phyloP scores from a whole-genome alignment of 345 rosid species.

The Brassica cretica region DNA sequence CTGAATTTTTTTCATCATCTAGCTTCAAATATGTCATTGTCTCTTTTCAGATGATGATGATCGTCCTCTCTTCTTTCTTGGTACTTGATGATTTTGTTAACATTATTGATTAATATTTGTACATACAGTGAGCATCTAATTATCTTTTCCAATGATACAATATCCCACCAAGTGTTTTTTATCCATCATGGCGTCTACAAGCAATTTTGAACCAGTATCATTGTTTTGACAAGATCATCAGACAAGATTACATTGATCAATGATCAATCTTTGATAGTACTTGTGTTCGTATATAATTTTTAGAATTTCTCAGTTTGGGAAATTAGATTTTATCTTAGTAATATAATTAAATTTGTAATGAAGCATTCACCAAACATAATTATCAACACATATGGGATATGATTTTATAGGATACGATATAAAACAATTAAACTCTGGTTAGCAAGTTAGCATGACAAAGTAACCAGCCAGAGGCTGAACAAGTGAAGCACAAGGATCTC shows the following conservation, averaged over 20 bases:
- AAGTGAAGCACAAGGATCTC: background rate
- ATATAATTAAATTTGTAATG: background rate
- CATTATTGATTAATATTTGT: background rate
- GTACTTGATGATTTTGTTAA: background rate
- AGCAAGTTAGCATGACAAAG: background rate
- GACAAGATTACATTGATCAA: background rate
- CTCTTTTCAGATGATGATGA: background rate
- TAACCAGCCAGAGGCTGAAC: background rate
- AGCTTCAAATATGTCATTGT: constrained; percentile 8
- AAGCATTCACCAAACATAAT: background rate
- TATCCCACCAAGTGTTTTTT: background rate
- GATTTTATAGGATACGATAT: background rate
- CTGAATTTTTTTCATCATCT: background rate
- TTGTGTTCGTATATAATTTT: background rate
- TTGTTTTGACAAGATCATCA: background rate
- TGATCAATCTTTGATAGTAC: background rate
- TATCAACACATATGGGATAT: background rate
- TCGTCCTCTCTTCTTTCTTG: background rate
- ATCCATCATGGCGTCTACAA: background rate
- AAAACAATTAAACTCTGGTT: background rate
- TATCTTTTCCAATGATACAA: background rate
- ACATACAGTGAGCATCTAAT: background rate
- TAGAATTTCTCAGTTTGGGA: background rate
- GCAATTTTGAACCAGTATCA: background rate
- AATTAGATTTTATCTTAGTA: background rate